Base-by-base conservation (phyloP, 2,329 filamentous ascomycete genomes). In the Chaetomium sp. region DNA sequence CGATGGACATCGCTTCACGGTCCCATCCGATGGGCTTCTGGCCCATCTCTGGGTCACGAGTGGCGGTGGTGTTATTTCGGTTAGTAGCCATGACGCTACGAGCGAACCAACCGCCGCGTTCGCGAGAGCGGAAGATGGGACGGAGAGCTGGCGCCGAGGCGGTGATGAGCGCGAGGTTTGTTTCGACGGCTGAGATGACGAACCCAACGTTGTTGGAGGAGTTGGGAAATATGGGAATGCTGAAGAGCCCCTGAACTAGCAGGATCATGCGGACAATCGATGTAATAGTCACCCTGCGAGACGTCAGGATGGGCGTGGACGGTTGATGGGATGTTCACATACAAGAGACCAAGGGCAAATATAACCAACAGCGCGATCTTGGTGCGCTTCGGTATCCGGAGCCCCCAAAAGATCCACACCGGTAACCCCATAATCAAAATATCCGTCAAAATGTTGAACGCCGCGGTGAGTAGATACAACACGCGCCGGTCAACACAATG, bases 391-490 rank as follows among this genome's bases (percentile, higher is more conserved):
- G 64, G 66, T 47, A 70, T 67, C 49, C 65, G 66, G 14, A 70
- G 66, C 14, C 64, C 63, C 2, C 63, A 54, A 36, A 71, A 68
- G 33, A 69, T 63, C 61, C 63, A 68, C 8, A 77, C 67, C 0
- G 76, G 75, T 4, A 78, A 59, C 0, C 67, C 64, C 36, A 78
- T 68, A 49, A 76, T 73, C 49, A 71, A 62, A 4, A 75, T 14
- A 58, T 79, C 76, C 27, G 75, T 69, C 0, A 69, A 56, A 35
- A 79, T 76, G 53, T 74, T 77, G 49, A 77, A 66, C 0, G 60
- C 69, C 1, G 75, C 71, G 3, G 65, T 69, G 52, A 68, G 68
- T 27, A 70, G 63, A 55, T 65, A 69, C 2, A 69, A 59, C 5
- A 63, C 33, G 11, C 64, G 60, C 46, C 65, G 64, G 49, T 67